Base-by-base conservation (phyloP, 2,329 filamentous ascomycete genomes). In the Colletotrichum melonis region DNA sequence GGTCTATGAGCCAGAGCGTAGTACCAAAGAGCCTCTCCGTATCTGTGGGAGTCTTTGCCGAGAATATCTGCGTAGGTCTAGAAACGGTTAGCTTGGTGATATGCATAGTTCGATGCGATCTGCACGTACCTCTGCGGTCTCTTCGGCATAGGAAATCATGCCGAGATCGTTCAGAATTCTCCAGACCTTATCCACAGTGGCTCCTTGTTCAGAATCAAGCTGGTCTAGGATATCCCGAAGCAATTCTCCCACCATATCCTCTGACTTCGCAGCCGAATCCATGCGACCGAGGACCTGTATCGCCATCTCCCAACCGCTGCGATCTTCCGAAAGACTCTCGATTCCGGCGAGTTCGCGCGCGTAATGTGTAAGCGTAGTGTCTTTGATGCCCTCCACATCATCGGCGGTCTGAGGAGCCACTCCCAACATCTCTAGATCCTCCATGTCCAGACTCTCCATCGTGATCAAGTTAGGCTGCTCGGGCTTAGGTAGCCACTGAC, bases 261-360 rank as follows among this genome's bases (percentile, higher is more conserved):
- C 92, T 8, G 94, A 94, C 63, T 90, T 89, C 62, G 90, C 87
- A 0, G 89, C 86, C 72, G 95, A 91, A 79, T 97, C 93, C 80
- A 98, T 89, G 67, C 96, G 91, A 11, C 93, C 94, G 58, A 98
- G 87, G 12, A 98, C 89, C 73, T 95, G 91, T 56, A 98, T 91
- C 0, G 95, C 93, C 79, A 98, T 84, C 83, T 98, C 95, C 96
- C 96, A 98, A 9, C 96, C 95, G 77, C 95, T 92, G 49, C 88
- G 86, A 16, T 82, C 79, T 3, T 83, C 77, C 1, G 83, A 84
- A 59, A 91, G 79, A 26, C 87, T 84, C 67, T 88, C 86, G 74
- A 88, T 87, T 73, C 87, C 87, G 38, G 92, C 87, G 24, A 96
- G 81, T 28, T 89, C 88, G 63, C 92, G 88, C 0, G 96, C 93